Conservation (phyloP, 768 basidiomycete species). For the Suillus discolor region DNA sequence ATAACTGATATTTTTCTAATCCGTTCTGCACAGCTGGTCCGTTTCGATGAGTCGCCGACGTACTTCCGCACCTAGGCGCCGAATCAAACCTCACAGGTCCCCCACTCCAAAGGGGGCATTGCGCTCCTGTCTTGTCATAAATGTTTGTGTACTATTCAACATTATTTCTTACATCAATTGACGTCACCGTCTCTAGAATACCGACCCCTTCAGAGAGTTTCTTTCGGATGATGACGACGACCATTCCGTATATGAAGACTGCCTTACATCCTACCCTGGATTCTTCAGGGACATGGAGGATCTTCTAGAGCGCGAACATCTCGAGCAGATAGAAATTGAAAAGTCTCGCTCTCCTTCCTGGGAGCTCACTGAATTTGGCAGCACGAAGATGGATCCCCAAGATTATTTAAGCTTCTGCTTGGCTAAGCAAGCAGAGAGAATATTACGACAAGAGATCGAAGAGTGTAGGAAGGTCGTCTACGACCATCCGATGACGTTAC, state of each 20-base stretch:
- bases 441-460: slow-evolving; percentile 21
- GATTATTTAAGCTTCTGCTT: slow-evolving; percentile 31
- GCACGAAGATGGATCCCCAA: slow-evolving; percentile 26
- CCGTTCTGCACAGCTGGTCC: slow-evolving; percentile 21
- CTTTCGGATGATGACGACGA: slow-evolving; percentile 18
- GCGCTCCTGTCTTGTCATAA: slow-evolving; percentile 31
- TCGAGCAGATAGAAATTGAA: slow-evolving; percentile 11
- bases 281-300: slow-evolving; percentile 21
- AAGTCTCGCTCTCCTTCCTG: slow-evolving; percentile 25
- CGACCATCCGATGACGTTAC: slow-evolving; percentile 21
- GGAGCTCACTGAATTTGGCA: slow-evolving; percentile 31
- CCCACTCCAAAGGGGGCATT: slow-evolving; percentile 17
- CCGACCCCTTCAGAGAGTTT: not conserved
- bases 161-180: not conserved
- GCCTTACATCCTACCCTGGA: slow-evolving; percentile 22
- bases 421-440: slow-evolving; percentile 29
- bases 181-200: slow-evolving; percentile 19
- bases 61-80: slow-evolving; percentile 22
- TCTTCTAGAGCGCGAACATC: slow-evolving; percentile 18
- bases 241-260: slow-evolving; percentile 32
- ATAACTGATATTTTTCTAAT: not conserved
- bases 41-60: slow-evolving; percentile 30
- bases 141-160: slow-evolving; percentile 19
- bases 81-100: slow-evolving; percentile 20
- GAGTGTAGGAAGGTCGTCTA: slow-evolving; percentile 22